Conservation (phyloP, 2,329 filamentous ascomycete species). For the Drechslerella coelobrocha region DNA sequence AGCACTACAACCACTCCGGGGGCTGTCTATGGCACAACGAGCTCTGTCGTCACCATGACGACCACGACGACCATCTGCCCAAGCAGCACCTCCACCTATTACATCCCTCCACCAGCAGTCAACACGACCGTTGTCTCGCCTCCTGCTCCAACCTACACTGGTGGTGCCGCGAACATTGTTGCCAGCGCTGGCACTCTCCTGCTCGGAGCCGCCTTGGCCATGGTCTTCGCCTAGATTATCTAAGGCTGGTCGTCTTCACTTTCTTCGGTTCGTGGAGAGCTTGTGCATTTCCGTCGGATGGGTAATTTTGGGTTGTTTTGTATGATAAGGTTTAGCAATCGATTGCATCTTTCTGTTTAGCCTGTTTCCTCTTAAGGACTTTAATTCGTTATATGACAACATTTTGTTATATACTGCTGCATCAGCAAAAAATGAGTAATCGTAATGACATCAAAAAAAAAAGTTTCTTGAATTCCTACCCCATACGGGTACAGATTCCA, state of each 20-base stretch:
- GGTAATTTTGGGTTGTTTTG: too few species aligned
- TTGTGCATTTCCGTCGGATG: not conserved
- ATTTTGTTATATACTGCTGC: not conserved
- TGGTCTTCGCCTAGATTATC: slow-evolving; percentile 43
- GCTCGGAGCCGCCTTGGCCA: slow-evolving; percentile 48
- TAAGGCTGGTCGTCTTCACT: not conserved
- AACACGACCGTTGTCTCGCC: slow-evolving; percentile 36
- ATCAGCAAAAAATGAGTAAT: not conserved
- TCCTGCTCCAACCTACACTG: slow-evolving; percentile 40
- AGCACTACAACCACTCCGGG: slow-evolving; percentile 9
- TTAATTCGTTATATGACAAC: not conserved
- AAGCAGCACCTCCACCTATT: slow-evolving; percentile 23
- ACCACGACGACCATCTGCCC: slow-evolving; percentile 45
- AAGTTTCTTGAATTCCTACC: too few species aligned
- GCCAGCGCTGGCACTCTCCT: slow-evolving; percentile 44
- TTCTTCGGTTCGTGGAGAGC: not conserved
- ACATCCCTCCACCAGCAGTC: slow-evolving; percentile 26
- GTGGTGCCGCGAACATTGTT: slow-evolving; percentile 34
- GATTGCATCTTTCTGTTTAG: too few species aligned
- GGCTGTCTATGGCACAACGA: slow-evolving; percentile 5
- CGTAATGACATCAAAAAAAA: not conserved
- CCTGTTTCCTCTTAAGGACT: too few species aligned
- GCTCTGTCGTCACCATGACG: slow-evolving; percentile 43
- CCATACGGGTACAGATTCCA: too few species aligned
- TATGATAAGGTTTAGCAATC: too few species aligned